phyloP scores from a whole-genome alignment of 345 rosid species.

The Rhodamnia rubescens region DNA sequence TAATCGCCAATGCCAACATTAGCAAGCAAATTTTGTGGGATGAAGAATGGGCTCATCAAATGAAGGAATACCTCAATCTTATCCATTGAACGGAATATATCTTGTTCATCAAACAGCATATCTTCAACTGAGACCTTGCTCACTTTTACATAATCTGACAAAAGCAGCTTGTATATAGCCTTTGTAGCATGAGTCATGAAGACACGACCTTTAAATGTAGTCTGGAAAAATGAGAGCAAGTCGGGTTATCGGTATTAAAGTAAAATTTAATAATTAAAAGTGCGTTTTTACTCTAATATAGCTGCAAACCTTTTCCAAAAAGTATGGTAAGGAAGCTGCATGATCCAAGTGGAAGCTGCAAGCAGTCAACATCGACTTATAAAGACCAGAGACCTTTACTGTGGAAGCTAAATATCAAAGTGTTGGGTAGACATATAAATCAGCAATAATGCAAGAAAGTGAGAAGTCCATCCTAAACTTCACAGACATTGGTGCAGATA shows the following conservation, averaged over 20 bases:
- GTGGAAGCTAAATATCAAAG: not conserved
- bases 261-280: not conserved
- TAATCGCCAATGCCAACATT: not conserved
- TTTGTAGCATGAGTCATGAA: conserved; percentile 99
- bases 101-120: conserved; percentile 91
- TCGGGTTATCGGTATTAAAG: not conserved
- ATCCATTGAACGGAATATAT: conserved; percentile 80
- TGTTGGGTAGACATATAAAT: not conserved
- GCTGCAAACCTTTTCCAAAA: conserved; percentile 73
- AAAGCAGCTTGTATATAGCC: conserved; percentile 75
- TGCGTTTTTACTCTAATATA: not conserved
- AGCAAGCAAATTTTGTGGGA: not conserved
- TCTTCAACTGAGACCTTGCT: conserved; percentile 98
- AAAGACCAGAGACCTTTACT: not conserved
- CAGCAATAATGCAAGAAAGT: not conserved
- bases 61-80: conserved; percentile 62
- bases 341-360: conserved; percentile 99
- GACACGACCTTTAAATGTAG: conserved; percentile 81
- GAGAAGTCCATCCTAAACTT: not conserved
- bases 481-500: not conserved
- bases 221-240: conserved; percentile 24
- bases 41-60: not conserved
- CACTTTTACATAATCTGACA: conserved; percentile 93
- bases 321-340: conserved; percentile 94
- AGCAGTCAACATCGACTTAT: not conserved